Conservation (phyloP, 1,139 yeast species). For the Taphrina betulina region DNA sequence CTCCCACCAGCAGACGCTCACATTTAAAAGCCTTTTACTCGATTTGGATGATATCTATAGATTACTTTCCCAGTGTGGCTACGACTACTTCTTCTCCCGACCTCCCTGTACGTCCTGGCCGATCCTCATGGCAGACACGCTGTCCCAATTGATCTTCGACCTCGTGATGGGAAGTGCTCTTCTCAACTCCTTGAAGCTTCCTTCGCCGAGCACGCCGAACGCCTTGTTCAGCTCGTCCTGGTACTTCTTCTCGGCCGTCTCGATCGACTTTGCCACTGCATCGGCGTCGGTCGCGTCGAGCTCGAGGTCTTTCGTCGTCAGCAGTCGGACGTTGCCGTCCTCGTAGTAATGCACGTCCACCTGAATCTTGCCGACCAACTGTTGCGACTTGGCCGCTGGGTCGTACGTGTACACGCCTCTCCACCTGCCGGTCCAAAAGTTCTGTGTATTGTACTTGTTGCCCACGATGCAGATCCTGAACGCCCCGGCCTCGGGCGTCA, state of each 20-base stretch:
- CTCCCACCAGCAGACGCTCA: too few species aligned
- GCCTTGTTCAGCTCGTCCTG: slow-evolving; percentile 63
- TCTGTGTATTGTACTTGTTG: slow-evolving; percentile 67
- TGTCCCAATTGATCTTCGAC: slow-evolving; percentile 92
- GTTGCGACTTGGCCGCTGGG: slow-evolving; percentile 41
- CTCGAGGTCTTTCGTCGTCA: slow-evolving; percentile 48
- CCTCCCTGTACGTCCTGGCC: slow-evolving; percentile 68
- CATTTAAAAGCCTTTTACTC: too few species aligned
- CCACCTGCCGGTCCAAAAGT: slow-evolving; percentile 91
- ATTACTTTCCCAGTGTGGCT: too few species aligned
- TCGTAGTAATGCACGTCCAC: slow-evolving; percentile 90
- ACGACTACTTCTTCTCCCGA: slow-evolving; percentile 22
- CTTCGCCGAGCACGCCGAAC: slow-evolving; percentile 72
- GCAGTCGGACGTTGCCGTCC: slow-evolving; percentile 89
- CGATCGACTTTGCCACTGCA: slow-evolving; percentile 54
- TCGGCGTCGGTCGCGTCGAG: slow-evolving; percentile 40
- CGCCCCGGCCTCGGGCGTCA: slow-evolving; percentile 53
- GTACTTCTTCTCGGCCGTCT: slow-evolving; percentile 58
- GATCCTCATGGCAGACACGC: slow-evolving; percentile 79
- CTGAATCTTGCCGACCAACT: slow-evolving; percentile 55
- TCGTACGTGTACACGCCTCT: slow-evolving; percentile 60
- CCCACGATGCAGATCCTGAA: slow-evolving; percentile 63
- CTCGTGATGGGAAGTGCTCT: slow-evolving; percentile 90
- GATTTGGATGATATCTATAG: too few species aligned
- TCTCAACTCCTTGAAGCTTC: slow-evolving; percentile 76